phyloP scores from a whole-genome alignment of 768 basidiomycete species.

The Chalciporus pseudorubinellus region DNA sequence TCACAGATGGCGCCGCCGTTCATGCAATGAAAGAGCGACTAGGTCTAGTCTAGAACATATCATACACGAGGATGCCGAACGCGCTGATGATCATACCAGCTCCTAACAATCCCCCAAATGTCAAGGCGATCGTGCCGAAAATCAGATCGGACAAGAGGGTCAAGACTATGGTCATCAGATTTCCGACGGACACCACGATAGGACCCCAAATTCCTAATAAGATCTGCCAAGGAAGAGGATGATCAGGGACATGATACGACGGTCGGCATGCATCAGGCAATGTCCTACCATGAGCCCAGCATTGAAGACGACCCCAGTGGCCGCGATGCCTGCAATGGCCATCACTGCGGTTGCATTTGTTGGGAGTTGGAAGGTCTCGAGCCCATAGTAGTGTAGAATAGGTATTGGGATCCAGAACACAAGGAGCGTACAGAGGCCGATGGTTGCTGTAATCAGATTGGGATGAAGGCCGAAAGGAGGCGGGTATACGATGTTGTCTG shows the following conservation, averaged over 20 bases:
- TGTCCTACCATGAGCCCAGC: slow-evolving; percentile 75
- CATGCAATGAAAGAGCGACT: neutral
- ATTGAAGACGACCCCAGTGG: slow-evolving; percentile 76
- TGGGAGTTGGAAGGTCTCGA: slow-evolving; percentile 70
- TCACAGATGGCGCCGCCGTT: neutral
- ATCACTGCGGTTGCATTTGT: slow-evolving; percentile 41
- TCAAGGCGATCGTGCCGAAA: slow-evolving; percentile 66
- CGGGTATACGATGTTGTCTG: slow-evolving; percentile 43
- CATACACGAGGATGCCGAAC: slow-evolving; percentile 76
- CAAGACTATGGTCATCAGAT: slow-evolving; percentile 90
- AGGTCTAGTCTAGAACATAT: slow-evolving; percentile 49
- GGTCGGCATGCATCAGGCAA: neutral
- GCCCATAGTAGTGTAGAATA: slow-evolving; percentile 60
- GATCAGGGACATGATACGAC: neutral
- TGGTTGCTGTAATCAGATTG: slow-evolving; percentile 73
- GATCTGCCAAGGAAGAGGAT: slow-evolving; percentile 44
- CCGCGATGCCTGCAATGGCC: slow-evolving; percentile 65
- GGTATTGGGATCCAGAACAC: slow-evolving; percentile 80
- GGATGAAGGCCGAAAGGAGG: slow-evolving; percentile 85
- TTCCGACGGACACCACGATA: slow-evolving; percentile 83
- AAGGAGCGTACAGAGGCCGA: slow-evolving; percentile 76
- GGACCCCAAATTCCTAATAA: slow-evolving; percentile 87
- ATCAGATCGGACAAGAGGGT: slow-evolving; percentile 77
- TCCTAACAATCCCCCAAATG: slow-evolving; percentile 71
- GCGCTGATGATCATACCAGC: slow-evolving; percentile 78